A percentile compares a stretch with the other conserved stretches of the same genome.
phyloP scores from a whole-genome alignment of 352 stramenopile genomes.

The Globisporangium lucens region DNA sequence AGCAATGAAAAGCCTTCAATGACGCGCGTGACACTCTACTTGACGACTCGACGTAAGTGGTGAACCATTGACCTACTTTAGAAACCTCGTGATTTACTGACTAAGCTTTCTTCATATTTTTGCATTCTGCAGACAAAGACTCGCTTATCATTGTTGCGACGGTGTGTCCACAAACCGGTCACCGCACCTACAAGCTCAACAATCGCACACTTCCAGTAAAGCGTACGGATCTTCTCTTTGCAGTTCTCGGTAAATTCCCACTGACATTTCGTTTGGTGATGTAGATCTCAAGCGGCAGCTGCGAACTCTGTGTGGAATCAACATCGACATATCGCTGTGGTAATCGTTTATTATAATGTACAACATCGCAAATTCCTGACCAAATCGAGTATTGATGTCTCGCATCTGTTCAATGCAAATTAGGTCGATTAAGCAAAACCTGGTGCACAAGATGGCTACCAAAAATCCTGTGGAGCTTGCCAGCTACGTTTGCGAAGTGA shows the following conservation, averaged over 20 bases:
- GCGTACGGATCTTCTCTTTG: conserved; percentile 14
- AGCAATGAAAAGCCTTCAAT: conserved; percentile 15
- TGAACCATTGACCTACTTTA: background rate
- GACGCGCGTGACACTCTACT: conserved; percentile 27
- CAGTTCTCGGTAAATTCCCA: background rate
- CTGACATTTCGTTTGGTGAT: background rate
- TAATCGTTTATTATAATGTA: conserved; percentile 10
- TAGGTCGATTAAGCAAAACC: conserved; percentile 39
- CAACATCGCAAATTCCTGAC: background rate
- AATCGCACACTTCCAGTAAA: conserved; percentile 36
- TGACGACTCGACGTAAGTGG: conserved; percentile 24
- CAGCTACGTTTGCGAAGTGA: conserved; percentile 36
- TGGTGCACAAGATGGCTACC: conserved; percentile 23
- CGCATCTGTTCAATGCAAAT: background rate
- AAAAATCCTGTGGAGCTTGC: conserved; percentile 32
- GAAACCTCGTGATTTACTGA: background rate
- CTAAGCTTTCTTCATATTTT: background rate
- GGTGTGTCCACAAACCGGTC: conserved; percentile 25
- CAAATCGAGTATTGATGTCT: background rate
- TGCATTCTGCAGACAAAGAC: conserved; percentile 8
- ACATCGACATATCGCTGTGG: conserved; percentile 42
- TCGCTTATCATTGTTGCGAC: conserved; percentile 22
- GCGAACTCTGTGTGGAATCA: conserved; percentile 34
- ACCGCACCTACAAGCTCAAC: conserved; percentile 36
- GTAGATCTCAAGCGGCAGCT: conserved; percentile 42